Base-by-base conservation (phyloP, 2,329 filamentous ascomycete genomes). In the Niveomyces coronatus region DNA sequence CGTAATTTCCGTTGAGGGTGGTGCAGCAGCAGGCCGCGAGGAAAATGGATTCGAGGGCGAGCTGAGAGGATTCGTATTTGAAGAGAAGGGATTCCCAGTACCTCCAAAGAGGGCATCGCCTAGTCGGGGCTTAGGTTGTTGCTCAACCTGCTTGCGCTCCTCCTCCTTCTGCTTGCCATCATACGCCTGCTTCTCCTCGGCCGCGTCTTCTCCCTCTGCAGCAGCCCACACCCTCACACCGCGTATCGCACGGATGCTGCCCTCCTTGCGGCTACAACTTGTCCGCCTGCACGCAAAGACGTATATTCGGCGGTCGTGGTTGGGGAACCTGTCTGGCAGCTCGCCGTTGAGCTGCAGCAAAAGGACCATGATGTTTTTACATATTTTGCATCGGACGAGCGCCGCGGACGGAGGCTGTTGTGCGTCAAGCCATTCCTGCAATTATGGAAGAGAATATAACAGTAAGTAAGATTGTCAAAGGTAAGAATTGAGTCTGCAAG, bases 271-370 rank as follows among this genome's bases (percentile, higher is more conserved):
- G 51, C 84, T 76, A 55, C 91, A 98, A 9, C 76, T 67, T 57
- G 84, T 85, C 47, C 76, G 72, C 42, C 78, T 74, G 59, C 91
- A 98, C 14, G 75, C 75, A 57, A 94, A 87, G 10, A 98, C 69
- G 53, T 95, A 96, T 14, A 98, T 57, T 44, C 89, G 76, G 48
- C 91, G 73, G 53, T 95, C 86, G 60, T 96, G 85, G 40, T 80
- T 78, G 2, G 87, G 83, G 53, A 94, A 95, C 34, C 77, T 72
- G 39, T 89, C 82, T 11, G 87, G 88, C 4, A 96, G 71, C 55
- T 95, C 87, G 51, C 78, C 88, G 60, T 98, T 86, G 19, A 98
- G 73, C 60, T 98, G 87, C 32, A 98, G 73, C 3, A 98, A 74
- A 9, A 96, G 71, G 2, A 77, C 79, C 76, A 95, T 86, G 37